Percentiles rank a stretch among this genome's conserved stretches.
Conservation (phyloP, 2,329 filamentous ascomycete species). For the Sporothrix pseudoabietina region DNA sequence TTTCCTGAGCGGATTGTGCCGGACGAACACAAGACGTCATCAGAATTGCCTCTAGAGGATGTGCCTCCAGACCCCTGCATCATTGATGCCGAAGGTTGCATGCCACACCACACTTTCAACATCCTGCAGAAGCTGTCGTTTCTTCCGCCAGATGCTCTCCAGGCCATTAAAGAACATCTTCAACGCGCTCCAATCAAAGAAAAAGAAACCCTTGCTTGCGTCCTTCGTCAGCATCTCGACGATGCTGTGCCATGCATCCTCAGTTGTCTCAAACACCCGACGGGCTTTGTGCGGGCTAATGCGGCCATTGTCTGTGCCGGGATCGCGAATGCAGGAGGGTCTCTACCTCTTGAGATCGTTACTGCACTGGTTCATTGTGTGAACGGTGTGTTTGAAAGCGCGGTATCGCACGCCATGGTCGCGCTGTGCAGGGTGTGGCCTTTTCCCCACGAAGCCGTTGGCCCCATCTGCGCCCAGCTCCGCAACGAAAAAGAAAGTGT, state of each 20-base stretch:
- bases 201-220: not conserved
- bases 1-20: not conserved
- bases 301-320: not conserved
- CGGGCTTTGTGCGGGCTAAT: slow-evolving; percentile 6
- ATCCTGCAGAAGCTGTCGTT: not conserved
- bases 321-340: not conserved
- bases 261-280: not conserved
- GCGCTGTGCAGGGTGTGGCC: not conserved
- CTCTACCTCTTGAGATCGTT: not conserved
- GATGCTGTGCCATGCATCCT: not conserved
- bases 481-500: not conserved
- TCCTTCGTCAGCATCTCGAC: not conserved
- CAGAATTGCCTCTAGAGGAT: not conserved
- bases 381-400: not conserved
- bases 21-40: not conserved
- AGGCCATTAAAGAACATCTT: not conserved
- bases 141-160: not conserved
- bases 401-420: not conserved
- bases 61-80: not conserved
- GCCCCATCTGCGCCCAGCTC: not conserved
- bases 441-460: not conserved
- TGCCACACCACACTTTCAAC: not conserved
- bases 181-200: not conserved
- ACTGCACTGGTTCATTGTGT: not conserved
- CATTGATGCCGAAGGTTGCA: not conserved